Evolutionary conservation across 345 rosid genomes (phyloP).

Genomic region (Sisymbrium altissimum): DNA sequence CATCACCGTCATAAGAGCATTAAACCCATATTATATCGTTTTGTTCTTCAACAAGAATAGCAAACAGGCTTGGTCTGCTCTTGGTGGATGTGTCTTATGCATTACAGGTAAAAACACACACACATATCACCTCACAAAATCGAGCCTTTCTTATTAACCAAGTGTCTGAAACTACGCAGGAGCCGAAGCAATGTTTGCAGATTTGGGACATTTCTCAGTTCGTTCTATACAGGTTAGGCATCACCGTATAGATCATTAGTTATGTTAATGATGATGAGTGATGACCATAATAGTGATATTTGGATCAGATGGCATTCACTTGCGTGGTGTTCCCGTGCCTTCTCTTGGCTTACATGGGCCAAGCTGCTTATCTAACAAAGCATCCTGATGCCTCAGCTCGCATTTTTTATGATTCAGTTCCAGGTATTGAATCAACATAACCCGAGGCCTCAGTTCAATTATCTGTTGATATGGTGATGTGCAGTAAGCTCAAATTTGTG

Average conservation of each 20-base stretch:
- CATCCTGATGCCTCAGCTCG: constrained; percentile 56
- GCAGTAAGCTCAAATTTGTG: background rate
- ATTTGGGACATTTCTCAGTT: constrained; percentile 94
- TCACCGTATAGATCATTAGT: background rate
- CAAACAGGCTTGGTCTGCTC: constrained; percentile 79
- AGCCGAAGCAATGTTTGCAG: constrained; percentile 99
- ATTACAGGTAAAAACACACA: constrained; percentile 58
- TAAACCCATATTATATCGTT: constrained; percentile 78
- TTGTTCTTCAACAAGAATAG: constrained; percentile 82
- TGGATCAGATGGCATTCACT: constrained; percentile 71
- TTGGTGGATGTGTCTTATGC: constrained; percentile 95
- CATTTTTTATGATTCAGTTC: constrained; percentile 89
- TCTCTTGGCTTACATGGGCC: constrained; percentile 92
- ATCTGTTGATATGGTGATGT: background rate
- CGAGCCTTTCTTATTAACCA: background rate
- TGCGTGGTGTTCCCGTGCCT: constrained; percentile 90
- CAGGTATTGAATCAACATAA: constrained; percentile 41
- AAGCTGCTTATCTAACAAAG: constrained; percentile 82
- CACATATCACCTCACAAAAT: constrained; percentile 4
- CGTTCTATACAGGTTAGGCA: constrained; percentile 69
- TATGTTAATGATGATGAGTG: background rate
- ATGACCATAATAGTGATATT: background rate
- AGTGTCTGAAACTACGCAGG: constrained; percentile 45
- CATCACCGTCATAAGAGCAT: constrained; percentile 64
- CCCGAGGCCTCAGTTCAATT: background rate